Percentiles rank a stretch among this genome's conserved stretches.
Evolutionary conservation across 306 rosid genomes (phyloP).

Genomic region (Lablab purpureus): DNA sequence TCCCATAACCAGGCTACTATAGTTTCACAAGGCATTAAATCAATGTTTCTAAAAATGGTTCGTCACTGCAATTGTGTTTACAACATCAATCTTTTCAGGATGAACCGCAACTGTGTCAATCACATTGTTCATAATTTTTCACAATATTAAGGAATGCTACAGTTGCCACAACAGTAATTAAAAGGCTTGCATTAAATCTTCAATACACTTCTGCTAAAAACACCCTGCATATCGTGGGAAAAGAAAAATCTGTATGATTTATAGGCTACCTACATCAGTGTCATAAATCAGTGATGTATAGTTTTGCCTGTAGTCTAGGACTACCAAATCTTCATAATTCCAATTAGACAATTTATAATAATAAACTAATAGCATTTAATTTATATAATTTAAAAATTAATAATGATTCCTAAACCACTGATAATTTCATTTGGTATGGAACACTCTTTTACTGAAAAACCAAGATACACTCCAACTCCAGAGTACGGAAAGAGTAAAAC

Average conservation of each 20-base stretch:
- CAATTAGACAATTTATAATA: no score
- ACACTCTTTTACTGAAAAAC: not conserved
- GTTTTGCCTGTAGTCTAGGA: no score
- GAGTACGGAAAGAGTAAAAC: not conserved
- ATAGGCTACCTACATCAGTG: conserved; percentile 21
- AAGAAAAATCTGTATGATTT: not conserved
- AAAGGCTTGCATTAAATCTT: not conserved
- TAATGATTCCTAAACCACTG: no score
- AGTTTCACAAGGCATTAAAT: not conserved
- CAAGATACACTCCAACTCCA: not conserved
- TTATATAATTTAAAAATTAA: no score
- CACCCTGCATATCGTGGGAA: conserved; percentile 12
- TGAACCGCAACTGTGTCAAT: not conserved
- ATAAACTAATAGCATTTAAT: no score
- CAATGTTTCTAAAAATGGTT: not conserved
- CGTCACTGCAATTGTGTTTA: not conserved
- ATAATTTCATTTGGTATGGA: no score
- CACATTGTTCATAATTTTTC: not conserved
- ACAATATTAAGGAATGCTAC: not conserved
- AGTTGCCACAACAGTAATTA: not conserved
- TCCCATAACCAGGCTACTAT: conserved; percentile 1
- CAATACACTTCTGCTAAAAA: not conserved
- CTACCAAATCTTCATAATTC: no score
- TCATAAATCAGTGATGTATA: not conserved
- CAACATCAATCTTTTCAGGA: not conserved